Conservation (phyloP, 2,329 filamentous ascomycete genomes). For the Alternaria longipes region DNA sequence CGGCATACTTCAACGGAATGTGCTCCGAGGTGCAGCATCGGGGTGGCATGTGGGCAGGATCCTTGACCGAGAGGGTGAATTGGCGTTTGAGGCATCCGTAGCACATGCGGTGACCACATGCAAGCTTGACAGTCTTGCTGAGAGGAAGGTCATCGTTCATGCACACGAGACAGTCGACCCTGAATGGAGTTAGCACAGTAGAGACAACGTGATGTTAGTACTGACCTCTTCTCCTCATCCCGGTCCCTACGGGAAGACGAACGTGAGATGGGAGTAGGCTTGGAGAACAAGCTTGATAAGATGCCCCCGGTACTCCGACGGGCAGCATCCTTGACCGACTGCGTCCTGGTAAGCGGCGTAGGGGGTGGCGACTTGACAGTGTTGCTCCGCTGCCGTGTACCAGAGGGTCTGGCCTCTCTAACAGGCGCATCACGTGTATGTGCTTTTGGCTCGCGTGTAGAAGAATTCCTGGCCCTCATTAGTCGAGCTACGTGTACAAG, state of each 20-base stretch:
- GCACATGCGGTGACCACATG: slow-evolving; percentile 85
- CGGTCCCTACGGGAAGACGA: slow-evolving; percentile 31
- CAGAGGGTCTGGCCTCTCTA: slow-evolving; percentile 36
- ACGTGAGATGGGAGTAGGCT: slow-evolving; percentile 33
- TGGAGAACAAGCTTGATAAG: slow-evolving; percentile 48
- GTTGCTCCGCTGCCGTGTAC: slow-evolving; percentile 37
- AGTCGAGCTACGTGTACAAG: slow-evolving; percentile 23
- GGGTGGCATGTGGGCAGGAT: slow-evolving; percentile 85
- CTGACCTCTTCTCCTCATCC: slow-evolving; percentile 40
- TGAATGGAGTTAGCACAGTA: slow-evolving; percentile 47
- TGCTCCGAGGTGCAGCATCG: slow-evolving; percentile 77
- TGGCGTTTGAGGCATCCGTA: slow-evolving; percentile 75
- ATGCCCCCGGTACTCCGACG: slow-evolving; percentile 47
- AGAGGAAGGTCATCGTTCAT: slow-evolving; percentile 71
- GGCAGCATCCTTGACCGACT: slow-evolving; percentile 36
- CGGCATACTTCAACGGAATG: slow-evolving; percentile 80
- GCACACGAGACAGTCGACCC: slow-evolving; percentile 77
- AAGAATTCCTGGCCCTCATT: slow-evolving; percentile 36
- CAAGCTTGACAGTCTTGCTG: slow-evolving; percentile 73
- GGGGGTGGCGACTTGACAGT: slow-evolving; percentile 39
- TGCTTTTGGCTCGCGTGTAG: slow-evolving; percentile 43
- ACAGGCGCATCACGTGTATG: slow-evolving; percentile 31
- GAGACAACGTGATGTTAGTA: not conserved
- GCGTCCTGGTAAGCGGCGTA: slow-evolving; percentile 37
- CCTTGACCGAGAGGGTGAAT: slow-evolving; percentile 78